phyloP scores from a whole-genome alignment of 495 filamentous ascomycete genomes.

The Tetracladium marchalianum region DNA sequence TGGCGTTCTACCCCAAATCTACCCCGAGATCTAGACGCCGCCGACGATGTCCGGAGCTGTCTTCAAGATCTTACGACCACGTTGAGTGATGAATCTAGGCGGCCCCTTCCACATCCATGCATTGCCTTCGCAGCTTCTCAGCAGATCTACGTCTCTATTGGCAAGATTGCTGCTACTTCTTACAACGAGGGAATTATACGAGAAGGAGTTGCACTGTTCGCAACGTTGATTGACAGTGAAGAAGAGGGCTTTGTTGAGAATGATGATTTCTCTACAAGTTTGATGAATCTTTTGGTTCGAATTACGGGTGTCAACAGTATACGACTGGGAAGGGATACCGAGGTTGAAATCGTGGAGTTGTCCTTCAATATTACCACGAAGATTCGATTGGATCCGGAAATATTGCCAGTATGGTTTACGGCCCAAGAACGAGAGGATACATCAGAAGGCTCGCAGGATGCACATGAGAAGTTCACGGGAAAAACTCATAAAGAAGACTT shows the following conservation, averaged over 20 bases:
- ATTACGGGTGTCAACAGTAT: conserved; percentile 54
- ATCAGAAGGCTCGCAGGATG: conserved; percentile 24
- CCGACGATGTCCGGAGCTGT: conserved; percentile 40
- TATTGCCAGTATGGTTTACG: conserved; percentile 84
- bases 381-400: conserved; percentile 76
- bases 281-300: conserved; percentile 70
- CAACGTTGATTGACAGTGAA: conserved; percentile 86
- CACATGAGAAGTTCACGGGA: conserved; percentile 63
- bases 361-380: conserved; percentile 92
- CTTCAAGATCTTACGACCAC: conserved; percentile 62
- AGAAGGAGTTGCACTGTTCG: conserved; percentile 76
- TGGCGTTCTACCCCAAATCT: conserved; percentile 60
- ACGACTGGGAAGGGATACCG: conserved; percentile 55
- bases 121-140: conserved; percentile 72
- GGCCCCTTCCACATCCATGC: conserved; percentile 80
- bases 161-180: conserved; percentile 71
- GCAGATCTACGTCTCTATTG: conserved; percentile 78
- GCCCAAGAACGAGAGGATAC: conserved; percentile 24
- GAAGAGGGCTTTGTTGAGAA: conserved; percentile 88
- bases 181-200: conserved; percentile 71
- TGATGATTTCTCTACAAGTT: conserved; percentile 67
- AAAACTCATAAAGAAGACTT: conserved; percentile 87
- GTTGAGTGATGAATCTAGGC: conserved; percentile 79
- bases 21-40: conserved; percentile 39
- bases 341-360: conserved; percentile 78